These are phyloP conservation scores for Gaertneriomyces sp. DNA, from an alignment of 192 early-diverging fungal species.

Conservation along the genomic window DNA sequence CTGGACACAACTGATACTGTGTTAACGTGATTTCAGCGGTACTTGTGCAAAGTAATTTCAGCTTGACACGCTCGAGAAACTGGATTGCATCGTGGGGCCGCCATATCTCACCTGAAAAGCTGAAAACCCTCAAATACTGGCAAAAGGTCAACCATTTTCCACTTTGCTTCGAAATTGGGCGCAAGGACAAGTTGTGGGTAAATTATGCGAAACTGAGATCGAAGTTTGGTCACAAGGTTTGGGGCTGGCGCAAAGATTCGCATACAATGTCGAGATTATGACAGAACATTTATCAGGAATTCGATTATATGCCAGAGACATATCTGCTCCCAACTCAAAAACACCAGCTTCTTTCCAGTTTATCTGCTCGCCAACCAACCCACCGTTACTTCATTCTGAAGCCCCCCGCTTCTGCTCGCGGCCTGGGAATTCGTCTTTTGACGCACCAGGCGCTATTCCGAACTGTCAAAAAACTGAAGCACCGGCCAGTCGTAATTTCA, in stretches of 20 bases:
- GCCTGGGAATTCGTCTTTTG: conserved; percentile 44
- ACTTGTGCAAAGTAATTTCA: conserved; percentile 36
- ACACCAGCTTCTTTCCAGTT: conserved; percentile 14
- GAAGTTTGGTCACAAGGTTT: not conserved
- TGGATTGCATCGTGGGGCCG: conserved; percentile 52
- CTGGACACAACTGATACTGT: not conserved
- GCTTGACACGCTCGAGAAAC: conserved; percentile 33
- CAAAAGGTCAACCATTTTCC: conserved; percentile 57
- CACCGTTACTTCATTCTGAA: conserved; percentile 43
- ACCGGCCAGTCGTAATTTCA: conserved; percentile 37
- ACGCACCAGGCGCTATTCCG: conserved; percentile 19
- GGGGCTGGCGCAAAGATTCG: too few relatives aligned
- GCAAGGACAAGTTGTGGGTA: conserved; percentile 42
- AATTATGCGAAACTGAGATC: conserved; percentile 5
- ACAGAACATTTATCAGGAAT: conserved; percentile 3
- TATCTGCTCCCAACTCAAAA: conserved; percentile 37
- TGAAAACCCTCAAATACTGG: conserved; percentile 40
- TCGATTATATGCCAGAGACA: conserved; percentile 46
- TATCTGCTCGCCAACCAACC: too few relatives aligned
- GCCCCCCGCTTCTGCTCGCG: conserved; percentile 49
- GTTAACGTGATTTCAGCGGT: conserved; percentile 25
- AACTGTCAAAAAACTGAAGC: conserved; percentile 23
- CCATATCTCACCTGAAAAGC: conserved; percentile 36
- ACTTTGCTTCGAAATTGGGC: conserved; percentile 46
- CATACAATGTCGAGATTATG: too few relatives aligned